Evolutionary conservation across 1,139 yeast species (phyloP), one percentile per base, ranked within the genome.

Genomic region (Blastobotrys ciferrii): DNA sequence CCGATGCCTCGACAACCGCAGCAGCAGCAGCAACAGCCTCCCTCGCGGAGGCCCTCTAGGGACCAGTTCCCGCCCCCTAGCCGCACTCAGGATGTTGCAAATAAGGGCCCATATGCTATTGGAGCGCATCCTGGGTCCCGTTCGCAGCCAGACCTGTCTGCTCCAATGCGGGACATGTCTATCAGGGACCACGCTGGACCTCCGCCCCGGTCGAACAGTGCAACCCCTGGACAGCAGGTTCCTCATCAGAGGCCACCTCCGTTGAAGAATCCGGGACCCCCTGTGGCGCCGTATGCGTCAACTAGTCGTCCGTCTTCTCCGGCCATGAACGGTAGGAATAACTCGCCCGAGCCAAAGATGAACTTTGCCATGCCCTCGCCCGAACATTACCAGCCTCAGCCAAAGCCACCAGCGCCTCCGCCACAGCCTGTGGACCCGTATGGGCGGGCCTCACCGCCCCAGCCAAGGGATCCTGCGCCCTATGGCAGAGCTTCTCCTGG

Each of bases 101-200:
- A 19, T 9, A 19, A 25, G 20, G 32, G 35, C 19, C 48, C 44
- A 3, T 31, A 33, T 5, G n/a, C 19, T 15, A n/a, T 20, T 14
- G 36, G 48, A 31, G 44, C 47, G 32, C 35, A 36, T 33, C 48
- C 49, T 33, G 43, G 47, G 28, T 37, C 50, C 36, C 42, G 49
- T 3, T 53, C 58, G 4, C 57, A 53, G 17, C 60, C 62, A 2
- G 60, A 58, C 35, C 46, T 57, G 25, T 37, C 53, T 6, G 23
- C 45, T 1, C 48, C 48, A 12, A 53, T 54, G 56, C 49, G 49
- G 23, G 51, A 49, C 20, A 30, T 57, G 49, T 40, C 52, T 12
- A 14, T 57, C 13, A 45, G 50, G 18, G 52, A 52, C 15, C 40
- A 36, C 12, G 28, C 47, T 15, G 40, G 43, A 12, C 23, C 40